Conservation (phyloP, 2,329 filamentous ascomycete species). For the Penicillium sp. region DNA sequence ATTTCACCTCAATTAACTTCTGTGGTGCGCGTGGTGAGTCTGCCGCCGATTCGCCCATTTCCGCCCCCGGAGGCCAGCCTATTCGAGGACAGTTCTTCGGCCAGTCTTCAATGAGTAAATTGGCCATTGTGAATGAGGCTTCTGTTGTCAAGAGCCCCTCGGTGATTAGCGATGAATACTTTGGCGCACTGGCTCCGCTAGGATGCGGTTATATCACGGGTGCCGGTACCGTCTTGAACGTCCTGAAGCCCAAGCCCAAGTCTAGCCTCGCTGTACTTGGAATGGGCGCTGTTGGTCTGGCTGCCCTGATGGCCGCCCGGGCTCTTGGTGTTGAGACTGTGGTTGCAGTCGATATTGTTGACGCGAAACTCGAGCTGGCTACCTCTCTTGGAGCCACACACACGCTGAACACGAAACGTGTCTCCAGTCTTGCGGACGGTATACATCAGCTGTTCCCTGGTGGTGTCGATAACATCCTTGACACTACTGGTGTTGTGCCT, state of each 20-base stretch:
- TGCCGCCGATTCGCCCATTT: slow-evolving; percentile 19
- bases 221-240: slow-evolving; percentile 30
- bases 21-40: slow-evolving; percentile 16
- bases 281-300: slow-evolving; percentile 26
- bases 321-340: slow-evolving; percentile 25
- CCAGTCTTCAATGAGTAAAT: slow-evolving; percentile 32
- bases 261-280: slow-evolving; percentile 27
- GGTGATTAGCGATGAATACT: slow-evolving; percentile 14
- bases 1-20: slow-evolving; percentile 24
- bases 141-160: slow-evolving; percentile 27
- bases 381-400: slow-evolving; percentile 44
- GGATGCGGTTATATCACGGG: slow-evolving; percentile 34
- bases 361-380: slow-evolving; percentile 41
- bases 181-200: slow-evolving; percentile 26
- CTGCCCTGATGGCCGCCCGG: slow-evolving; percentile 20
- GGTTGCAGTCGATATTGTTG: slow-evolving; percentile 46
- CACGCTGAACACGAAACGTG: slow-evolving; percentile 32
- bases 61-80: slow-evolving; percentile 14
- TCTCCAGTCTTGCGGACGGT: slow-evolving; percentile 24
- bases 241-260: slow-evolving; percentile 20
- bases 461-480: slow-evolving; percentile 29
- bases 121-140: slow-evolving; percentile 28
- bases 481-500: slow-evolving; percentile 28
- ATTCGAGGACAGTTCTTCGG: slow-evolving; percentile 34
- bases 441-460: slow-evolving; percentile 26